Percentiles rank a stretch among this genome's conserved stretches.
phyloP scores from a whole-genome alignment of 768 basidiomycete genomes.

The Austroboletus eburneus region DNA sequence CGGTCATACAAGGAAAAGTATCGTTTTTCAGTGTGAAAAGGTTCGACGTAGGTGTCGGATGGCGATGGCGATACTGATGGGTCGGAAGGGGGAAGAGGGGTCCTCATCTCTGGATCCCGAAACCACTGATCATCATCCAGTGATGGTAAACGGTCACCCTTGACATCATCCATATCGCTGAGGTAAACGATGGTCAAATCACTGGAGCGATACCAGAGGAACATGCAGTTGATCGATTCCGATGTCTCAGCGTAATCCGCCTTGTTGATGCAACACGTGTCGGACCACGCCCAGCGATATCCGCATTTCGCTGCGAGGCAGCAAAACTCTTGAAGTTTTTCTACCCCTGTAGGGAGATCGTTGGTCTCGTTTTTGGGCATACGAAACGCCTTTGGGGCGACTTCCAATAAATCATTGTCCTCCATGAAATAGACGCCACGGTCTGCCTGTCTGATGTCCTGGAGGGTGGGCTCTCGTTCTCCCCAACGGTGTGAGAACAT shows the following conservation, averaged over 20 bases:
- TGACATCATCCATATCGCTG: slow-evolving; percentile 23
- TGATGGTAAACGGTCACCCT: slow-evolving; percentile 10
- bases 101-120: slow-evolving; percentile 12
- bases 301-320: slow-evolving; percentile 27
- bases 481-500: slow-evolving; percentile 29
- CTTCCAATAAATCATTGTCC: neutral
- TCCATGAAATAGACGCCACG: slow-evolving; percentile 19
- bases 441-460: slow-evolving; percentile 12
- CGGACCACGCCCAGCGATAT: slow-evolving; percentile 29
- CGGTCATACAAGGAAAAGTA: slow-evolving; percentile 11
- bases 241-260: slow-evolving; percentile 19
- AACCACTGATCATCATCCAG: slow-evolving; percentile 10
- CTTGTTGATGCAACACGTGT: slow-evolving; percentile 29
- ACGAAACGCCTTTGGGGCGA: neutral
- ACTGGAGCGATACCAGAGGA: slow-evolving; percentile 25
- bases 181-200: slow-evolving; percentile 28
- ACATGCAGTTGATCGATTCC: slow-evolving; percentile 30
- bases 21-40: neutral
- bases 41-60: slow-evolving; percentile 1
- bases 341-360: slow-evolving; percentile 1
- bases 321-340: slow-evolving; percentile 29
- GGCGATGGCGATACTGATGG: neutral
- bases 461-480: slow-evolving; percentile 12
- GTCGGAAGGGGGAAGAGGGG: slow-evolving; percentile 9
- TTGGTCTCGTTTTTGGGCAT: neutral